phyloP scores from a whole-genome alignment of 2,329 filamentous ascomycete genomes.

The Colletotrichum shisoi region DNA sequence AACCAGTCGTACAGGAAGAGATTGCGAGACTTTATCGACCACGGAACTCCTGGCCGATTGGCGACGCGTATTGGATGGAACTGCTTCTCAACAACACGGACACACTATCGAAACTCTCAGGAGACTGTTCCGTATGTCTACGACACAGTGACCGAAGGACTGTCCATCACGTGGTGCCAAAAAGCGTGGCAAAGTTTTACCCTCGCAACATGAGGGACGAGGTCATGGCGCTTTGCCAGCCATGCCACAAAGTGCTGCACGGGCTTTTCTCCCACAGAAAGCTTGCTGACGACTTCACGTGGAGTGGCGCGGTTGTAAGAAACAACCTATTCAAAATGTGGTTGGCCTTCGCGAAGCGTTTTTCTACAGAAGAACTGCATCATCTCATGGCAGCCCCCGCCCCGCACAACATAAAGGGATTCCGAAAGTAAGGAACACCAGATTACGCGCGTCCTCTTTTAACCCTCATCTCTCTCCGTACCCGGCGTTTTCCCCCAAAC shows the following conservation, averaged over 20 bases:
- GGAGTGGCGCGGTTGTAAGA: not conserved
- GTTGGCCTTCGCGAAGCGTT: not conserved
- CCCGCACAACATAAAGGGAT: not conserved
- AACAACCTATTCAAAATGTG: not conserved
- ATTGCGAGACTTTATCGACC: not conserved
- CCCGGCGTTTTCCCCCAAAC: not conserved
- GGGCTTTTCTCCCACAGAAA: not conserved
- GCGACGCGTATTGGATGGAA: not conserved
- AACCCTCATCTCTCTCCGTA: not conserved
- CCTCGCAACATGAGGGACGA: not conserved
- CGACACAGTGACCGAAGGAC: not conserved
- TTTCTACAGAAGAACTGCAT: not conserved
- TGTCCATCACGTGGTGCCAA: not conserved
- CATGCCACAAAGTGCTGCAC: not conserved
- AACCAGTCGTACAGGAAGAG: not conserved
- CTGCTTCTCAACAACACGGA: not conserved
- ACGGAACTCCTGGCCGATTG: not conserved
- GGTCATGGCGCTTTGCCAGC: not conserved
- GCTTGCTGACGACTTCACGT: not conserved
- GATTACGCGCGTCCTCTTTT: no score
- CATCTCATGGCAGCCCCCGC: not conserved
- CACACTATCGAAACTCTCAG: not conserved
- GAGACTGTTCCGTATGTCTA: constrained; percentile 2
- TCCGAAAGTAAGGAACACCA: not conserved
- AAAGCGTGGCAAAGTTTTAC: not conserved